Percentiles rank a stretch among this genome's conserved stretches.
These are phyloP conservation scores for Ballota nigra DNA, from an alignment of 257 asterid species.

Conservation along the genomic window DNA sequence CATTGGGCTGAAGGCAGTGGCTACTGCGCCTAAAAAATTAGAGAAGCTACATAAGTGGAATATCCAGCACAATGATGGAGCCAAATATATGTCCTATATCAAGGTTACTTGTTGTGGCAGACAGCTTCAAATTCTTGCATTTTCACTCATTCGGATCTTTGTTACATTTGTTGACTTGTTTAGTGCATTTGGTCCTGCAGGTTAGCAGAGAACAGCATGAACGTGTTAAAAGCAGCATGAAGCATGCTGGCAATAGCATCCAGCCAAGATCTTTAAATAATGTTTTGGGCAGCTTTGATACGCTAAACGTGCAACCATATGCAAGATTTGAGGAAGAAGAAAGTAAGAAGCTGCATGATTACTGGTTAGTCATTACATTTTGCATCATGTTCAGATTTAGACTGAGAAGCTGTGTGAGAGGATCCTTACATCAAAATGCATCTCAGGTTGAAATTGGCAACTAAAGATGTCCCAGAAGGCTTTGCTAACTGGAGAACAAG, in stretches of 20 bases:
- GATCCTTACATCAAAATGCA: slow-evolving; percentile 3
- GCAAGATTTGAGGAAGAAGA: slow-evolving; percentile 95
- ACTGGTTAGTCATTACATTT: slow-evolving; percentile 62
- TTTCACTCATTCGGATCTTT: slow-evolving; percentile 17
- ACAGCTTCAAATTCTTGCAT: slow-evolving; percentile 16
- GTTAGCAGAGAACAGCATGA: slow-evolving; percentile 91
- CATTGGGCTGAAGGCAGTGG: slow-evolving; percentile 44
- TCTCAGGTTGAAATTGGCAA: slow-evolving; percentile 74
- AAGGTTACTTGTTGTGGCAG: slow-evolving; percentile 52
- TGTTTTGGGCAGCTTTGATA: slow-evolving; percentile 72
- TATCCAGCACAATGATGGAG: slow-evolving; percentile 68
- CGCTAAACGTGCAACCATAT: slow-evolving; percentile 76
- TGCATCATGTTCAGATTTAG: slow-evolving; percentile 11
- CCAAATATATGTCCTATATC: slow-evolving; percentile 90
- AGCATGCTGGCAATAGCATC: slow-evolving; percentile 62
- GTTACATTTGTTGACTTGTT: slow-evolving; percentile 2
- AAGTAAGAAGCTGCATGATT: slow-evolving; percentile 65
- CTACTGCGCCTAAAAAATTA: slow-evolving; percentile 38
- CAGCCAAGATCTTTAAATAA: slow-evolving; percentile 67
- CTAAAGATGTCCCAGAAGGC: slow-evolving; percentile 56
- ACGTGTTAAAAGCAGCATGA: slow-evolving; percentile 81
- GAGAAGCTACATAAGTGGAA: slow-evolving; percentile 61
- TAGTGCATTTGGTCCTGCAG: slow-evolving; percentile 40
- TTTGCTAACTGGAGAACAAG: slow-evolving; percentile 56
- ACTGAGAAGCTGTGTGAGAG: slow-evolving; percentile 21